Conservation (phyloP, 371 early-diverging fungal genomes). For the Blyttiomyces sp. region DNA sequence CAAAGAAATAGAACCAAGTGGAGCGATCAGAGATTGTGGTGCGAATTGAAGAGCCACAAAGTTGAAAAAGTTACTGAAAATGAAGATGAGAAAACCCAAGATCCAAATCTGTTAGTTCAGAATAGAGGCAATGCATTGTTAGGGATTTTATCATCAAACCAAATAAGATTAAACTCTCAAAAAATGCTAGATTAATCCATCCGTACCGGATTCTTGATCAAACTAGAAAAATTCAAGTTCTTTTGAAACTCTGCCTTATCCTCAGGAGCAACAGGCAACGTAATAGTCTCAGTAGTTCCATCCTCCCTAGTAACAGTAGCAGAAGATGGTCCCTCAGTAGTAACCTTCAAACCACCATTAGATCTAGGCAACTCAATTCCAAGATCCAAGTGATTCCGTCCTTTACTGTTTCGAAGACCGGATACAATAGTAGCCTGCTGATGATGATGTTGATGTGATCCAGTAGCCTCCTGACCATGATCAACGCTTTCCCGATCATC, state of each 20-base stretch:
- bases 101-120: conserved; percentile 47
- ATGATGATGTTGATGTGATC: not conserved
- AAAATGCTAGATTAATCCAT: not conserved
- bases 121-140: conserved; percentile 1
- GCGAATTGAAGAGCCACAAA: conserved; percentile 81
- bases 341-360: not conserved
- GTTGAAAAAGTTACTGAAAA: conserved; percentile 70
- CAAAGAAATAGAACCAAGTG: conserved; percentile 75
- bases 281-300: conserved; percentile 15
- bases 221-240: conserved; percentile 30
- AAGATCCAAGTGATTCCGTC: not conserved
- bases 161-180: not conserved
- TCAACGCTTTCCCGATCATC: not conserved
- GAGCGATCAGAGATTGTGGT: conserved; percentile 82
- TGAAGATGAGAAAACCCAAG: conserved; percentile 66
- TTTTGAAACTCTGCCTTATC: conserved; percentile 33
- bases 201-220: conserved; percentile 35
- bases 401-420: too few species aligned
- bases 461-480: not conserved
- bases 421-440: too few species aligned
- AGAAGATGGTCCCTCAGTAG: not conserved
- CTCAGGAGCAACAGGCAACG: conserved; percentile 15
- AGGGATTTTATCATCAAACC: not conserved
- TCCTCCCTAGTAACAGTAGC: conserved; percentile 16
- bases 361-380: conserved; percentile 3